Percentiles rank a stretch among this genome's conserved stretches.
Conservation (phyloP, 2,329 filamentous ascomycete species). For the Sclerotiophoma versabilis region DNA sequence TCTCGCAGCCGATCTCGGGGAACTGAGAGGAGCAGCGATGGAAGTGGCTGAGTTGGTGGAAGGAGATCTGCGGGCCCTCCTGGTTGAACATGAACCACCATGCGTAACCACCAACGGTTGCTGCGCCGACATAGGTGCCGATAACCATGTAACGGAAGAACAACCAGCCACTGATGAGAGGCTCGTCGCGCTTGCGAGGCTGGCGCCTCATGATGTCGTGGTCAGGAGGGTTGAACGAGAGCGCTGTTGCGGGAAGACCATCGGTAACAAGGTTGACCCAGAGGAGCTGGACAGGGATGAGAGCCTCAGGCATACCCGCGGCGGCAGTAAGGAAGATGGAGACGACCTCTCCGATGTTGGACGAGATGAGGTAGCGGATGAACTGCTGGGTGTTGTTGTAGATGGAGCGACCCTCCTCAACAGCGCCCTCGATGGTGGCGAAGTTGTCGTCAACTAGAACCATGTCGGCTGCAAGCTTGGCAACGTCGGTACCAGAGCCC, state of each 20-base stretch:
- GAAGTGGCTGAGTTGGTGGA: constrained; percentile 90
- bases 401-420: constrained; percentile 96
- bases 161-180: constrained; percentile 91
- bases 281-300: constrained; percentile 95
- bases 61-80: constrained; percentile 87
- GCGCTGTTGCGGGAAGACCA: constrained; percentile 91
- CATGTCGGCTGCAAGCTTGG: constrained; percentile 97
- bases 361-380: constrained; percentile 98
- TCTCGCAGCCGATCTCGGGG: constrained; percentile 87
- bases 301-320: constrained; percentile 94
- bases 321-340: constrained; percentile 98
- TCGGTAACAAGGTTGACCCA: constrained; percentile 99
- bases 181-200: constrained; percentile 90
- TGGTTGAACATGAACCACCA: constrained; percentile 99
- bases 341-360: constrained; percentile 98
- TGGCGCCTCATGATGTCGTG: constrained; percentile 95
- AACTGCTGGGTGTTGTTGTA: constrained; percentile 99
- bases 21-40: constrained; percentile 88
- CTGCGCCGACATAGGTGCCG: constrained; percentile 90
- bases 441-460: constrained; percentile 99
- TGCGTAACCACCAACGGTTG: constrained; percentile 96
- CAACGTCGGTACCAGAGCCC: constrained; percentile 96
- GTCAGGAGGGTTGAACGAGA: constrained; percentile 98
- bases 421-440: constrained; percentile 92
- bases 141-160: constrained; percentile 98